Base-by-base conservation (phyloP, 345 rosid genomes). In the Corchorus capsularis region DNA sequence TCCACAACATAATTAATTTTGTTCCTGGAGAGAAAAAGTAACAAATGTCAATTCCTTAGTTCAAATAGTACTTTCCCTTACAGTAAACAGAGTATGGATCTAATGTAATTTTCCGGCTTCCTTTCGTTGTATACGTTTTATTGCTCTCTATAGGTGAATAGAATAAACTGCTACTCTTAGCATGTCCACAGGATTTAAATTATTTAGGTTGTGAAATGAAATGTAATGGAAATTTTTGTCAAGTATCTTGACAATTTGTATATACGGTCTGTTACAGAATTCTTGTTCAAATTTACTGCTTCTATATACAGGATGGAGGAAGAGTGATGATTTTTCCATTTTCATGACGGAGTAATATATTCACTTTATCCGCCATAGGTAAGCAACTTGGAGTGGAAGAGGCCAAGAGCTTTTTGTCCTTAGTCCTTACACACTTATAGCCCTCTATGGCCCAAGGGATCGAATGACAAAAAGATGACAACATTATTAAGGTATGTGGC, bases 311-410 rank as follows among this genome's bases (percentile, higher is more conserved):
- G 27, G 27, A 27, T 27, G 0, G 27, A 27, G 27, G 27, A 27
- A 27, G 1, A 27, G 27, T 27, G 27, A 39, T 39, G 43, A 3
- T 4, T 39, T 39, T 39, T 39, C 43, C 43, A 5, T 45, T 37
- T 37, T 52, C 3, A 52, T 15, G 55, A 5, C n/a, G 0, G 6
- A 52, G 55, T 52, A 4, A 52, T 14, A 52, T 14, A 8, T 45
- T 5, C 8, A 45, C 2, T 45, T 45, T 45, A 45, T 9, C 47
- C 8, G 8, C 47, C 0, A 52, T 14, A 3, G 3, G 1, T 1
- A 11, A 49, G 14, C 60, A 69, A 50, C 60, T 69, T 50, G 73
- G 73, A 34, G 45, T 32, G 8, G 73, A 57, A 57, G 46, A 50
- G 27, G 27, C 27, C 27, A 27, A 27, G 27, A 27, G 15, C 61